These are phyloP conservation scores for Acanthamoeba castellanii DNA, from an alignment of 208 protist species.

Conservation along the genomic window DNA sequence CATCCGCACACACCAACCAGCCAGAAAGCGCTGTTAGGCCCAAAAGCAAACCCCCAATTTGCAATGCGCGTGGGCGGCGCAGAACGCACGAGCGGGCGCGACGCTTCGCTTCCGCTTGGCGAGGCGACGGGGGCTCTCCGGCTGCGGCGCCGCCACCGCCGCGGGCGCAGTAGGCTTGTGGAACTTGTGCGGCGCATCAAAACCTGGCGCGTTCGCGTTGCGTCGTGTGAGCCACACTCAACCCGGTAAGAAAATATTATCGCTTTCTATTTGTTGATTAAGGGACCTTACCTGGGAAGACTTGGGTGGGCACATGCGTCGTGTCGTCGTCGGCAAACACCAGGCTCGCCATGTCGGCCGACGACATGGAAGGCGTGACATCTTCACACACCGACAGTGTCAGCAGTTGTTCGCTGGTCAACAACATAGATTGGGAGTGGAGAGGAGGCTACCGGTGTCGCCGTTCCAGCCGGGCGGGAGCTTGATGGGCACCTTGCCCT, in stretches of 20 bases:
- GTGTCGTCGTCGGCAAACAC: background rate
- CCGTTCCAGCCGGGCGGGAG: slow-evolving; percentile 23
- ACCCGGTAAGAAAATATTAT: too few relatives aligned
- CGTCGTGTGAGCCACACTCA: too few relatives aligned
- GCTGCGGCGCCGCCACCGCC: background rate
- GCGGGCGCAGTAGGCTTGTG: background rate
- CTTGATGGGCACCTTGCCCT: slow-evolving; percentile 50
- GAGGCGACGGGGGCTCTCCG: background rate
- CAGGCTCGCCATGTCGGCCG: background rate
- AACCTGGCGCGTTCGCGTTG: background rate
- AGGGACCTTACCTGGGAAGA: background rate
- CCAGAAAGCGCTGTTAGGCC: too few relatives aligned
- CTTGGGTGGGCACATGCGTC: slow-evolving; percentile 10
- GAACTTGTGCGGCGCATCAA: background rate
- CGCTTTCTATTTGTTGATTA: too few relatives aligned
- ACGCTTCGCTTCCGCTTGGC: background rate
- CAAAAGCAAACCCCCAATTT: too few relatives aligned
- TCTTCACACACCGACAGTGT: background rate
- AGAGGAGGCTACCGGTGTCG: background rate
- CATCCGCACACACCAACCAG: background rate
- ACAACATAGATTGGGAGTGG: background rate
- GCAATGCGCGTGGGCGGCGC: too few relatives aligned
- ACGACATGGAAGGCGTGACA: background rate
- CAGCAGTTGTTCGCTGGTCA: background rate
- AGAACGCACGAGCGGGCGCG: background rate